These are phyloP conservation scores for Hyaloscypha bicolor DNA, from an alignment of 495 filamentous ascomycete genomes.

Conservation along the genomic window DNA sequence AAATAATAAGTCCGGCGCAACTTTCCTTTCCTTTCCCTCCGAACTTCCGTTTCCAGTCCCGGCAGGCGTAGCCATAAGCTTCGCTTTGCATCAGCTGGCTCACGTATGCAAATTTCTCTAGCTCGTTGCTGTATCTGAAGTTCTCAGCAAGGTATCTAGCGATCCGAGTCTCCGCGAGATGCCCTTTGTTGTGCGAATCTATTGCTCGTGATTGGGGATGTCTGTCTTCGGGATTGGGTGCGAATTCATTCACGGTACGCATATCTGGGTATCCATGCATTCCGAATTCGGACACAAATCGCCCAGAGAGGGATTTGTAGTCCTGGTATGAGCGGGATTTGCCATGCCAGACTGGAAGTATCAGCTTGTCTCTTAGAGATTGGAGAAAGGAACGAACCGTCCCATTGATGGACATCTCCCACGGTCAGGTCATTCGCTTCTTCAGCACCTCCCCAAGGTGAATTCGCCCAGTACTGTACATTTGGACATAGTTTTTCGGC, in stretches of 20 bases:
- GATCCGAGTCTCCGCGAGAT: background rate
- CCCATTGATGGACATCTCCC: slow-evolving; percentile 4
- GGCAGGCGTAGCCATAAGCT: background rate
- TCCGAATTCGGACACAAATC: slow-evolving; percentile 10
- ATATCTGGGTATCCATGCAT: background rate
- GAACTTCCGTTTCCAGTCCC: background rate
- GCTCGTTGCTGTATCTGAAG: background rate
- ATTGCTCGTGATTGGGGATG: background rate
- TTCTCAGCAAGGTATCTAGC: slow-evolving; percentile 1
- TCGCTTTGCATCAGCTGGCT: background rate
- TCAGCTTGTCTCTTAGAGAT: too few relatives aligned
- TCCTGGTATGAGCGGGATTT: slow-evolving; percentile 1
- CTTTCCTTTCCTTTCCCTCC: background rate
- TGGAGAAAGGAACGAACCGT: slow-evolving; percentile 56
- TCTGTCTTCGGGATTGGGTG: background rate
- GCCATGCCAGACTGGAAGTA: slow-evolving; percentile 2
- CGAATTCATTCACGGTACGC: background rate
- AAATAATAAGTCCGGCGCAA: slow-evolving; percentile 1
- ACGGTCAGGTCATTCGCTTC: background rate
- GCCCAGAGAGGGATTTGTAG: background rate
- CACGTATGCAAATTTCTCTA: background rate
- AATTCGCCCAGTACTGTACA: background rate
- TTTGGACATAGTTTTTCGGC: background rate
- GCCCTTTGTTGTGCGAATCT: background rate
- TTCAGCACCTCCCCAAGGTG: background rate